Conservation (phyloP, 2,329 filamentous ascomycete genomes). For the Amesomyces nigricolor region DNA sequence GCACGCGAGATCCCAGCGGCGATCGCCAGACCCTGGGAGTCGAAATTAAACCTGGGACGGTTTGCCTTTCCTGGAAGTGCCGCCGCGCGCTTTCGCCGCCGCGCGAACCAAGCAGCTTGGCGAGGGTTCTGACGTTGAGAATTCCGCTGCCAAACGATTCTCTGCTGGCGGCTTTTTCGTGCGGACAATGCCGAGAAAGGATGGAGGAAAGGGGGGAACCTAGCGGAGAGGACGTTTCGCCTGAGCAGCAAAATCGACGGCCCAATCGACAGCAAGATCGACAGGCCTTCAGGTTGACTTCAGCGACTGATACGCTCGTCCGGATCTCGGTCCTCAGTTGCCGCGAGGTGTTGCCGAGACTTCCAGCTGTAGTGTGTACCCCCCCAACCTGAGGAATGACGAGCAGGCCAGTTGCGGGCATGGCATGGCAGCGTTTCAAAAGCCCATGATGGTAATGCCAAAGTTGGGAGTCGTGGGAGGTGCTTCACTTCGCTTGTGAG, state of each 20-base stretch:
- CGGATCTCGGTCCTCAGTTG: conserved; percentile 24
- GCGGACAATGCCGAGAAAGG: no score
- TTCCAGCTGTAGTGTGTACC: conserved; percentile 1
- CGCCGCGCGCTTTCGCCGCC: conserved; percentile 8
- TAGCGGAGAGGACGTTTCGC: no score
- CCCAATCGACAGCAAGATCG: no score
- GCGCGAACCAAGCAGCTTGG: not conserved
- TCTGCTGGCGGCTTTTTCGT: no score
- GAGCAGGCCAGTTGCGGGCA: conserved; percentile 3
- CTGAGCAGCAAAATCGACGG: not conserved
- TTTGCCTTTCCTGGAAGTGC: conserved; percentile 21
- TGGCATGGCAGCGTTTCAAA: conserved; percentile 17
- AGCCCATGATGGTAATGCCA: conserved; percentile 4
- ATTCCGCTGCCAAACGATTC: not conserved
- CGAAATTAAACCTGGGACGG: conserved; percentile 8
- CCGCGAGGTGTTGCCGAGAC: conserved; percentile 20
- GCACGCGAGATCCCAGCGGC: conserved; percentile 13
- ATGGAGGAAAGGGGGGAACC: no score
- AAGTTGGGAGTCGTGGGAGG: not conserved
- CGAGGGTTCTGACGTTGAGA: not conserved
- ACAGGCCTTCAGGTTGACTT: no score
- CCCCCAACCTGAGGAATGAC: conserved; percentile 10
- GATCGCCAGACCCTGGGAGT: conserved; percentile 11
- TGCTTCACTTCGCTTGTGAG: not conserved
- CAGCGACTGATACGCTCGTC: not conserved